Evolutionary conservation across 78 protist species (phyloP).

Genomic region (Dictyostelium brefeldianum): DNA sequence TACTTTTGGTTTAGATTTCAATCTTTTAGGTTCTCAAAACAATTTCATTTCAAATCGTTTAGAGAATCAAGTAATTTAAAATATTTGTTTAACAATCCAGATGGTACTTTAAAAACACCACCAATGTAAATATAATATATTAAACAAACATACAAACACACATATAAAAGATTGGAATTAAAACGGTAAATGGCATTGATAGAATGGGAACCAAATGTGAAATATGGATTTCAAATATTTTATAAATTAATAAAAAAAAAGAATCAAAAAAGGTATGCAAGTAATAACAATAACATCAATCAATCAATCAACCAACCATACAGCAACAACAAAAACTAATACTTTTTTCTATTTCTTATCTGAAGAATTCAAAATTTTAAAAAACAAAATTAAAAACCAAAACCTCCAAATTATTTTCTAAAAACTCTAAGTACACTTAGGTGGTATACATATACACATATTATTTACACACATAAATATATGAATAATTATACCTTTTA

Average conservation of each 20-base stretch:
- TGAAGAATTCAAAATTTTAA: not conserved
- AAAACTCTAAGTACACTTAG: conserved; percentile 1
- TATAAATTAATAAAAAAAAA: conserved; percentile 3
- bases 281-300: not conserved
- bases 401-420: not conserved
- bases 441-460: not conserved
- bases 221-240: conserved; percentile 4
- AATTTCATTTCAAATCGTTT: not conserved
- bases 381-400: not conserved
- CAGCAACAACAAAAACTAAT: not conserved
- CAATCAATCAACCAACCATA: not conserved
- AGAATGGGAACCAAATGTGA: not conserved
- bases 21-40: conserved; percentile 19
- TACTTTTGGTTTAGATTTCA: conserved; percentile 28
- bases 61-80: not conserved
- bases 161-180: not conserved
- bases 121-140: not conserved
- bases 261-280: conserved; percentile 1
- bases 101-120: not conserved
- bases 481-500: not conserved
- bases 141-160: not conserved
- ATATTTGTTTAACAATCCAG: not conserved
- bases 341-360: not conserved
- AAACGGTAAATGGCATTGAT: not conserved
- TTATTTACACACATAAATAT: not conserved